Evolutionary conservation across 306 rosid species (phyloP).

Genomic region (Cucurbita pepo): DNA sequence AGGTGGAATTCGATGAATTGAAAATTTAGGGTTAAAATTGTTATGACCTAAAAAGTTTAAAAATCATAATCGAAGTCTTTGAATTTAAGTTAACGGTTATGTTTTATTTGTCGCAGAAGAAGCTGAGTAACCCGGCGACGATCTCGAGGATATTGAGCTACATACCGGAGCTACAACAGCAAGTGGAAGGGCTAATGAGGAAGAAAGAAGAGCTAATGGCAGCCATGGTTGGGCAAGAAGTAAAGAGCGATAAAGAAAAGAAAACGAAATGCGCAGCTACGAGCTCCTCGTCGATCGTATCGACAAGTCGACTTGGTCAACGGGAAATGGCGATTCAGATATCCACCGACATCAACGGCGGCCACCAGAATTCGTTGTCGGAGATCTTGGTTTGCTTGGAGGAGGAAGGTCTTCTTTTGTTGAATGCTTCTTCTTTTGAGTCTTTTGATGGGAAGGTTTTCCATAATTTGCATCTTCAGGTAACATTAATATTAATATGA

Average conservation of each 20-base stretch:
- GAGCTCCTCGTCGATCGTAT: constrained; percentile 22
- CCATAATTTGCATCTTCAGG: constrained; percentile 39
- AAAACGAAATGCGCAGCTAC: background rate
- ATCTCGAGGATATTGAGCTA: constrained; percentile 37
- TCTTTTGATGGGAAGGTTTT: constrained; percentile 38
- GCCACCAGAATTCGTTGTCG: constrained; percentile 19
- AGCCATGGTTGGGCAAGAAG: constrained; percentile 9
- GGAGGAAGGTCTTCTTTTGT: constrained; percentile 24
- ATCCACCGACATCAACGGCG: constrained; percentile 7
- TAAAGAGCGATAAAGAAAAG: background rate
- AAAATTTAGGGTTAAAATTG: no score
- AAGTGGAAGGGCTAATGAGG: constrained; percentile 26
- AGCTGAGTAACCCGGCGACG: constrained; percentile 45
- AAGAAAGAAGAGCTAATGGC: constrained; percentile 36
- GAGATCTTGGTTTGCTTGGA: constrained; percentile 32
- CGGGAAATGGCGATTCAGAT: constrained; percentile 39
- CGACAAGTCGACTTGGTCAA: constrained; percentile 31
- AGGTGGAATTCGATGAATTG: no score
- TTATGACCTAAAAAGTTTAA: no score
- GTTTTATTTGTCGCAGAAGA: constrained; percentile 26
- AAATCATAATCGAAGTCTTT: no score
- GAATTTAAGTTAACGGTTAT: no score
- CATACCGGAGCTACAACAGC: constrained; percentile 44
- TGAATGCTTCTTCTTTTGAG: constrained; percentile 48
- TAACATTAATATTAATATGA: background rate